Evolutionary conservation across 2,329 filamentous ascomycete genomes (phyloP).

Genomic region (Clonostachys solani): DNA sequence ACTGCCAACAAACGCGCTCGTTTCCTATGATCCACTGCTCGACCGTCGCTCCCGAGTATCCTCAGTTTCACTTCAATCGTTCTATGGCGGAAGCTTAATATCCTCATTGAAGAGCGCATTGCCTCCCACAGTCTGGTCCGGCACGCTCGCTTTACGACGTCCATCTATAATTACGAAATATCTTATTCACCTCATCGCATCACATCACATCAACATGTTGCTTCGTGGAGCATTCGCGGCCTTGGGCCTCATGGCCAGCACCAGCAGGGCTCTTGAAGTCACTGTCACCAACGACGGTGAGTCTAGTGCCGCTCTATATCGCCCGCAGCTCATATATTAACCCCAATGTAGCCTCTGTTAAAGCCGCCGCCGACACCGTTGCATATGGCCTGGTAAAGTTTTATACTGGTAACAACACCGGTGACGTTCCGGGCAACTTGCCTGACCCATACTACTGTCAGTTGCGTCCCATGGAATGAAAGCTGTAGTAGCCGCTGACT

Average conservation of each 20-base stretch:
- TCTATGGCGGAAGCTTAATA: too few relatives aligned
- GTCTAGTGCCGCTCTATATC: constrained; percentile 3
- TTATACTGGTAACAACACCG: constrained; percentile 55
- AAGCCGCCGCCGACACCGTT: constrained; percentile 39
- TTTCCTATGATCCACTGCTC: too few relatives aligned
- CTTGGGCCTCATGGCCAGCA: constrained; percentile 5
- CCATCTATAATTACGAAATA: too few relatives aligned
- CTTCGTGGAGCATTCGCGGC: constrained; percentile 5
- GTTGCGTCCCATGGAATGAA: constrained; percentile 11
- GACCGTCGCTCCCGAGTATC: too few relatives aligned
- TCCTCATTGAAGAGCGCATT: too few relatives aligned
- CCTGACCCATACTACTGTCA: constrained; percentile 62
- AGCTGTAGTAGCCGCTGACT: not conserved
- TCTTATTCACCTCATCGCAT: too few relatives aligned
- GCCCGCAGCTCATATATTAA: not conserved
- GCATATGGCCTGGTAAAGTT: constrained; percentile 42
- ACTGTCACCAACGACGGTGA: constrained; percentile 24
- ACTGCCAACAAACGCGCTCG: too few relatives aligned
- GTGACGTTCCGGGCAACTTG: constrained; percentile 53
- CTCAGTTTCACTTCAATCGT: too few relatives aligned
- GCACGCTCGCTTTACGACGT: too few relatives aligned
- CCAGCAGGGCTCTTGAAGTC: constrained; percentile 18
- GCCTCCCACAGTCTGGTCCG: too few relatives aligned
- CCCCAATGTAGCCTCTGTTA: constrained; percentile 38
- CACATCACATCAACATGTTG: constrained; percentile 1